Evolutionary conservation across 1,284 basidiomycete species (phyloP), one percentile per base, ranked within the genome.

Genomic region (Ganoderma resinaceum): DNA sequence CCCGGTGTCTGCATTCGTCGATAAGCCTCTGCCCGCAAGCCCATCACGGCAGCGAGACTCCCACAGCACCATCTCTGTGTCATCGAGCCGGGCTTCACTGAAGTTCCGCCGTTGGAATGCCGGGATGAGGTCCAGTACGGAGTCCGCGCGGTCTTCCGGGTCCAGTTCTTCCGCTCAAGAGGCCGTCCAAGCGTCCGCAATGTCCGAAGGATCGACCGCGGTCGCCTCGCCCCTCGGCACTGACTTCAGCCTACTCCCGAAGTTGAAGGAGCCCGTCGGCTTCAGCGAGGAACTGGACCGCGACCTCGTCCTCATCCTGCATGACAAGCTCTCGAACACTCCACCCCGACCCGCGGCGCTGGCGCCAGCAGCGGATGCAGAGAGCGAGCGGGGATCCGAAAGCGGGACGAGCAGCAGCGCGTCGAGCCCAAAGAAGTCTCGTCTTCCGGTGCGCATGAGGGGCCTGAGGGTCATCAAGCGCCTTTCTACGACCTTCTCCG

Each of bases 391-490:
- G 4, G 26, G 37, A 1, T 20, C 29, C 6, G 58, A 31, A 20
- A 29, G 53, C 43, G 31, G 43, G 49, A 29, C 67, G 35, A 46
- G 61, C 35, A 60, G 37, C 37, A 35, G n/a, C 23, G 35, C 37
- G 49, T 53, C 65, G 61, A 72, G 67, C 29, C 70, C 73, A 4
- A 73, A 71, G 70, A 67, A 68, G 53, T 74, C 77, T n/a, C 72
- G 73, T 35, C 73, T 76, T 12, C 73, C 74, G 3, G 73, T 76
- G 69, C 75, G 68, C 70, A 70, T 71, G 62, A 70, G 69, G 16
- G 72, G 68, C 29, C 53, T 71, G 71, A 65, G 63, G 42, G 70
- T 73, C 57, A 74, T 78, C 58, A 72, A 72, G 43, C 70, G 77
- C n/a, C 67, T 78, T 60, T 78, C 78, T 46, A 69, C 71, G 63